Conservation (phyloP, 2,329 filamentous ascomycete genomes). For the Metarhizium brunneum region DNA sequence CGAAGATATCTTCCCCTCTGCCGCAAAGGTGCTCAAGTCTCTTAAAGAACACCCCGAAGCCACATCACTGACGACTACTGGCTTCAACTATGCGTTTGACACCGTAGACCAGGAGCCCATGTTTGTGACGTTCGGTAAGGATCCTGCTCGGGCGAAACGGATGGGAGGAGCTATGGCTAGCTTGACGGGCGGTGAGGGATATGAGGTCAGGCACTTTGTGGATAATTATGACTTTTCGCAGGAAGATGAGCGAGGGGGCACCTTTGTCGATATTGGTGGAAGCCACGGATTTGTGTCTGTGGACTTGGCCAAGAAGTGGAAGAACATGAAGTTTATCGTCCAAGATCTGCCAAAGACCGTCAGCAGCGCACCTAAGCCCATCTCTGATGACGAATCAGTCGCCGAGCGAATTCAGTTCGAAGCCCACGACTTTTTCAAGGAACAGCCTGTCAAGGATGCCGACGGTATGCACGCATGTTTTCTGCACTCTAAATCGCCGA, state of each 20-base stretch:
- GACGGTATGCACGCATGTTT: conserved; percentile 29
- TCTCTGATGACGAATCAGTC: conserved; percentile 28
- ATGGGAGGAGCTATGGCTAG: conserved; percentile 48
- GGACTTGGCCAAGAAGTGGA: conserved; percentile 41
- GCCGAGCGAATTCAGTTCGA: conserved; percentile 31
- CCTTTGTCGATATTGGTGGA: conserved; percentile 50
- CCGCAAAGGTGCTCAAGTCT: conserved; percentile 35
- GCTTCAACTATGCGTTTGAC: conserved; percentile 41
- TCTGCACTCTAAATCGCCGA: not conserved
- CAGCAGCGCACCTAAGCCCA: conserved; percentile 33
- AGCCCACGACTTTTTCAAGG: conserved; percentile 48
- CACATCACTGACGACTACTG: conserved; percentile 36
- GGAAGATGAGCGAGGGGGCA: conserved; percentile 34
- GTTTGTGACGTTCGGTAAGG: conserved; percentile 43
- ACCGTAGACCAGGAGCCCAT: conserved; percentile 43
- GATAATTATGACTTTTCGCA: conserved; percentile 43
- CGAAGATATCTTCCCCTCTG: conserved; percentile 43
- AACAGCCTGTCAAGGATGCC: conserved; percentile 42
- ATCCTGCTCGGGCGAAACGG: conserved; percentile 35
- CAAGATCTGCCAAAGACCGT: conserved; percentile 44
- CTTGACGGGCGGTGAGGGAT: conserved; percentile 46
- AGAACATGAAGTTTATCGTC: conserved; percentile 43
- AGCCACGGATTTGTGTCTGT: conserved; percentile 48
- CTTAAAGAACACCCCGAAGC: conserved; percentile 36
- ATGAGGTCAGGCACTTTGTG: conserved; percentile 43